Evolutionary conservation across 73 alveolate genomes (phyloP), one percentile per base, ranked within the genome.

Genomic region (Tetrahymena borealis): DNA sequence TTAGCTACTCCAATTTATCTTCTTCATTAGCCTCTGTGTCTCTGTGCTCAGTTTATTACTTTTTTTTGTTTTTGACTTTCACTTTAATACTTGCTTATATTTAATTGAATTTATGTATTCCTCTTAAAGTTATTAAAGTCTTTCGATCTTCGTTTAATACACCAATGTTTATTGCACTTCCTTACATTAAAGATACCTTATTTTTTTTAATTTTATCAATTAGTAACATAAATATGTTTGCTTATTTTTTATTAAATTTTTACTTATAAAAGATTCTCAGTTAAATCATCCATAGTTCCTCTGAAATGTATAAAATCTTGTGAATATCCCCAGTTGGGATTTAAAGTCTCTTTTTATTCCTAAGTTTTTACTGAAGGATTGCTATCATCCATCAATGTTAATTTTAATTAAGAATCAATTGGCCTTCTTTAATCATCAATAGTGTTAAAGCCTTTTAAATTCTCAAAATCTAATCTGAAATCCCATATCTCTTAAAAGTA

Each of bases 251-350:
- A 33, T 0, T 37, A 60, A 13, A 78, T 24, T 9, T 42, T 78
- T 33, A 93, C 95, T 40, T 93, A 39, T 39, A 93, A 60, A 90
- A 93, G 40, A 79, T 93, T 79, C 33, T 93, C 43, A 0, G 95
- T 93, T 32, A 93, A 42, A 79, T 93, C 93, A 33, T 93, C 95
- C 95, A 93, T 79, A 16, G 95, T 93, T 85, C 95, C 95, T 93
- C 95, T 93, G 38, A 85, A 93, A n/a, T 93, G 95, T 90, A 93
- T 93, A 40, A 38, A 93, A 32, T 92, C 95, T 32, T 93, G 40
- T 8, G 38, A 42, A 36, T 85, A 41, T 35, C 91, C 91, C 43
- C 90, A 93, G 28, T 93, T 93, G 0, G 95, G 95, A 93, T 93
- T 79, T 32, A 79, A 38, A 3, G 95, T 90, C 37, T 85, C 31